Conservation (phyloP, 176 grass and related monocot species). For the Secale cereale region DNA sequence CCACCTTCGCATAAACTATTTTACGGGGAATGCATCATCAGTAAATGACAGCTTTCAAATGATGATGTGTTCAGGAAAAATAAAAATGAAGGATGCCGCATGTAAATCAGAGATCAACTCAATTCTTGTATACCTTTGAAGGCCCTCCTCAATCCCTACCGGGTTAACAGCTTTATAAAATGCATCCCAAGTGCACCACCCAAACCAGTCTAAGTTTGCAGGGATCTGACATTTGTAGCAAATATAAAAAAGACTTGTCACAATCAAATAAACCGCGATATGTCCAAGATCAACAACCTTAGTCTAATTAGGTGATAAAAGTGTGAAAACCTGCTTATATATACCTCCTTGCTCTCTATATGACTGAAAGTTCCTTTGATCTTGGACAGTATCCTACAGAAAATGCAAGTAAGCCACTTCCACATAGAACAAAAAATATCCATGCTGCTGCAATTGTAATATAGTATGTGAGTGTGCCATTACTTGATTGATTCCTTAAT, state of each 20-base stretch:
- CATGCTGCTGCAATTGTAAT: background rate
- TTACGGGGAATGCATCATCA: background rate
- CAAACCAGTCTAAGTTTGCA: slow-evolving; percentile 53
- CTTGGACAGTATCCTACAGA: slow-evolving; percentile 29
- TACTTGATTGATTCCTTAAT: slow-evolving; percentile 45
- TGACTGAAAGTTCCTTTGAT: slow-evolving; percentile 59
- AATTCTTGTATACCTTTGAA: slow-evolving; percentile 33
- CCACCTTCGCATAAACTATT: slow-evolving; percentile 37
- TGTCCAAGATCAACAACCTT: background rate
- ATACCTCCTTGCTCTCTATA: slow-evolving; percentile 54
- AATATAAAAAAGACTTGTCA: background rate
- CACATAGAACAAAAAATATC: background rate
- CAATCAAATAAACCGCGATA: background rate
- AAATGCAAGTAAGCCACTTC: background rate
- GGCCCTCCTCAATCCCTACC: slow-evolving; percentile 35
- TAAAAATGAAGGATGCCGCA: background rate
- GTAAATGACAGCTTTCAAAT: background rate
- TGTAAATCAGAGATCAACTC: background rate
- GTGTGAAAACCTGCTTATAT: background rate
- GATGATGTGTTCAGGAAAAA: background rate
- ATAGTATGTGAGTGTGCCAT: background rate
- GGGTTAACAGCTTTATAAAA: slow-evolving; percentile 63
- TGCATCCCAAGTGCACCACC: slow-evolving; percentile 75
- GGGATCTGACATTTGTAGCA: slow-evolving; percentile 22
- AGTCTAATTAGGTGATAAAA: background rate